Evolutionary conservation across 345 rosid species (phyloP), one percentile per base, ranked within the genome.

Genomic region (Syzygium oleosum): DNA sequence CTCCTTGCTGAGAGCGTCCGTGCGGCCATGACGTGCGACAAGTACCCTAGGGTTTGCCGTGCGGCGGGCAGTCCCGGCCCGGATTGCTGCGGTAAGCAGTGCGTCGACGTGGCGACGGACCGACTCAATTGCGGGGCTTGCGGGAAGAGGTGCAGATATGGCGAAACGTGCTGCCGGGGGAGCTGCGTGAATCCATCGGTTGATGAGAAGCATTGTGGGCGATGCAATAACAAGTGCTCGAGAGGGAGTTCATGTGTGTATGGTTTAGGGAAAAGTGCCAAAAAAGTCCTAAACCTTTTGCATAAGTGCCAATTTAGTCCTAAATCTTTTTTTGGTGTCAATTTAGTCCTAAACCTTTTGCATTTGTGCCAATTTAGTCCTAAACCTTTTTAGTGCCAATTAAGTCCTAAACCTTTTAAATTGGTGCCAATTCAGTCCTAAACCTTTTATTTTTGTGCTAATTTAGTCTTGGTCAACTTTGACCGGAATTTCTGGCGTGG

Each of bases 61-160:
- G 85, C 5, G 84, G 21, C 58, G 86, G 91, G 88, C 14, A 90
- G 88, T 19, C 38, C 86, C 23, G 87, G 90, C 23, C 90, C 83
- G 2, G 16, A 90, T 38, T 91, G 93, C 51, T 87, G 93, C 85
- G 29, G 53, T 19, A 89, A 86, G 85, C 73, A 56, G 27, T 91
- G 93, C 41, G 90, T 91, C 1, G 41, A 90, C 52, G 87, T 89
- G 84, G 23, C 23, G 16, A 61, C 84, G 3, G 90, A 91, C 73
- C 38, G 56, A 15, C 59, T 83, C 1, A 91, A 89, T 52, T 91
- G 94, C 17, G 92, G 92, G 2, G 53, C 77, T 19, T 92, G 94
- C 29, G 90, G 93, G 34, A 85, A 80, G 7, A 88, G 63, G 88
- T 91, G 94, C 87, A 87, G 91, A 1, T 88, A 92, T 63, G 31